Evolutionary conservation across 208 protist genomes (phyloP), one percentile per base, ranked within the genome.

Genomic region (Trypanosoma caninum): DNA sequence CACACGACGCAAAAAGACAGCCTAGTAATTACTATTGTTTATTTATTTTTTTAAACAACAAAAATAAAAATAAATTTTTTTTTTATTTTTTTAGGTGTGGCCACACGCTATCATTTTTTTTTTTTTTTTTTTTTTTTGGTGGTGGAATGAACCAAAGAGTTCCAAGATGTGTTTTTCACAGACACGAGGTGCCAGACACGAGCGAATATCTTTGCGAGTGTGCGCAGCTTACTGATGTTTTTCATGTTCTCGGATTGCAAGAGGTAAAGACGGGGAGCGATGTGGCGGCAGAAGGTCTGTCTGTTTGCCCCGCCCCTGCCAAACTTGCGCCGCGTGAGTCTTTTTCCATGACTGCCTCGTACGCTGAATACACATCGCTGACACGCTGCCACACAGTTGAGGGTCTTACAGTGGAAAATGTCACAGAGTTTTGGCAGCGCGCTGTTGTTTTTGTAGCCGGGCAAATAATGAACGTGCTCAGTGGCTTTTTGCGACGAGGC

Each of bases 311-410:
- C 50, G 9, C 38, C 33, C 28, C 40, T 40, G 9, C 38, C 54
- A 13, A 22, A 6, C 51, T 70, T 11, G 25, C 38, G 11, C 4
- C 44, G 7, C 64, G 65, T 18, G 68, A 37, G 22, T 69, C 72
- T 18, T 20, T 80, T 8, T 90, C 83, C 37, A 59, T 79, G 53
- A 82, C 78, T 31, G 71, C 60, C 27, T 69, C 74, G 14, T 38
- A 41, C 25, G 69, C 74, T 6, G 69, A 71, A 31, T 90, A 75
- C 72, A 69, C 44, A 16, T 38, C 20, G 0, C 53, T 48, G 31
- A 90, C 83, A 3, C 57, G 65, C 10, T 84, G 78, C 48, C 78
- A 86, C 63, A 59, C 63, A 16, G 54, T 71, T 18, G 50, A 61
- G 27, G 16, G 11, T 3, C 42, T 84, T 13, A 20, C 58, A 54